Percentiles rank a stretch among this genome's conserved stretches.
These are phyloP conservation scores for Eucommia ulmoides DNA, from an alignment of 257 asterid species.

Conservation along the genomic window DNA sequence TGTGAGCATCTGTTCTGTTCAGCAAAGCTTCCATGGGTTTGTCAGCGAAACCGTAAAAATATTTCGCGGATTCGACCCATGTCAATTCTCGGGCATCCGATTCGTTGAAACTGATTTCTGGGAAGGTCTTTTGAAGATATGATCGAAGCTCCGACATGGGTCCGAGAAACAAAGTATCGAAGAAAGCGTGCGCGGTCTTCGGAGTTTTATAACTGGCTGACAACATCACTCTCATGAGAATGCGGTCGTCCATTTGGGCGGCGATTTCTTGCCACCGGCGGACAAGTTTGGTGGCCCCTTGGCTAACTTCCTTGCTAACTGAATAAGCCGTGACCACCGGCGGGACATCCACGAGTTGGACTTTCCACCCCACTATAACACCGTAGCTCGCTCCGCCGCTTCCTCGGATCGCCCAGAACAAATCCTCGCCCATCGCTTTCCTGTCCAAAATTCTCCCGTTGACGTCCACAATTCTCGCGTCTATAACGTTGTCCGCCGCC, in stretches of 20 bases:
- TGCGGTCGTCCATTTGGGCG: neutral
- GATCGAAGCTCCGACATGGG: neutral
- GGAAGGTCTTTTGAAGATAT: neutral
- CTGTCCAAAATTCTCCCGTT: neutral
- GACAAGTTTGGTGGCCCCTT: neutral
- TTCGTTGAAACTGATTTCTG: neutral
- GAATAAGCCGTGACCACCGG: neutral
- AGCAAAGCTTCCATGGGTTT: neutral
- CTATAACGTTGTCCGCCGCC: neutral
- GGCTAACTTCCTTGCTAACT: neutral
- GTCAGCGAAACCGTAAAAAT: neutral
- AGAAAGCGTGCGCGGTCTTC: neutral
- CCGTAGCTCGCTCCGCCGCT: conserved; percentile 1
- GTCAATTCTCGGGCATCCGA: neutral
- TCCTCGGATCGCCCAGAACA: neutral
- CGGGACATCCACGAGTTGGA: neutral
- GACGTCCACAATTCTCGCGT: neutral
- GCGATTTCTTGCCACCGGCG: neutral
- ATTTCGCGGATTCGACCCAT: neutral
- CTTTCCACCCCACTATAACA: neutral
- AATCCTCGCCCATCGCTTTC: neutral
- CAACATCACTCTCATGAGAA: neutral
- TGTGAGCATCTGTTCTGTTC: neutral
- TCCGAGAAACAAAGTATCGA: neutral
- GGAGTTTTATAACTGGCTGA: neutral